Evolutionary conservation across 805 yeast genomes (phyloP).

Genomic region (Suhomyces xylopsoci): DNA sequence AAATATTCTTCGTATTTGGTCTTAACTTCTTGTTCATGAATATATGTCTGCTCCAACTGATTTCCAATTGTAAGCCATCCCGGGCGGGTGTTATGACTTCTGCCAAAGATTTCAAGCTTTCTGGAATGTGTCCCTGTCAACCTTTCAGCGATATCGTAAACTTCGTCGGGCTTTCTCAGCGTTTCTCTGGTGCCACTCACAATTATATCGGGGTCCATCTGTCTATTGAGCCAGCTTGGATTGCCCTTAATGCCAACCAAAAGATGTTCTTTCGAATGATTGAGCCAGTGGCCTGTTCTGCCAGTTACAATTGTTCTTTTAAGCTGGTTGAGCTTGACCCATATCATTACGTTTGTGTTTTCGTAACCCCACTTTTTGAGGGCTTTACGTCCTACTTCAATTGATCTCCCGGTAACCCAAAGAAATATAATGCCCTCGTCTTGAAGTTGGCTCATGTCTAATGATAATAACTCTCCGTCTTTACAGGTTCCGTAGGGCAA

Average conservation of each 20-base stretch:
- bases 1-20: conserved; percentile 30
- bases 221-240: conserved; percentile 65
- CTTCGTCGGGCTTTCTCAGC: conserved; percentile 87
- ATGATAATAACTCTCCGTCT: conserved; percentile 65
- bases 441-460: conserved; percentile 69
- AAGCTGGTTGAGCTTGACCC: conserved; percentile 90
- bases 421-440: conserved; percentile 79
- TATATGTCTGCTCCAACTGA: conserved; percentile 59
- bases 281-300: conserved; percentile 95
- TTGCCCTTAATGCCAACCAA: conserved; percentile 82
- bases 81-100: conserved; percentile 78
- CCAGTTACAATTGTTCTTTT: conserved; percentile 91
- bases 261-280: conserved; percentile 90
- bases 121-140: conserved; percentile 74
- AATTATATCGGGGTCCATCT: conserved; percentile 70
- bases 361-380: conserved; percentile 79
- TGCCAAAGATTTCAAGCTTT: conserved; percentile 85
- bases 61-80: conserved; percentile 90
- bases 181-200: conserved; percentile 87
- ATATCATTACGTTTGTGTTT: conserved; percentile 74
- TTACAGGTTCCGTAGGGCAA: conserved; percentile 74
- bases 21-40: conserved; percentile 58
- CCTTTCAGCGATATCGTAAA: conserved; percentile 80
- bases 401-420: conserved; percentile 96
- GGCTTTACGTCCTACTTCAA: conserved; percentile 81